Evolutionary conservation across 139 green algal genomes (phyloP), one percentile per base, ranked within the genome.

Genomic region (Diplosphaera chodatii): DNA sequence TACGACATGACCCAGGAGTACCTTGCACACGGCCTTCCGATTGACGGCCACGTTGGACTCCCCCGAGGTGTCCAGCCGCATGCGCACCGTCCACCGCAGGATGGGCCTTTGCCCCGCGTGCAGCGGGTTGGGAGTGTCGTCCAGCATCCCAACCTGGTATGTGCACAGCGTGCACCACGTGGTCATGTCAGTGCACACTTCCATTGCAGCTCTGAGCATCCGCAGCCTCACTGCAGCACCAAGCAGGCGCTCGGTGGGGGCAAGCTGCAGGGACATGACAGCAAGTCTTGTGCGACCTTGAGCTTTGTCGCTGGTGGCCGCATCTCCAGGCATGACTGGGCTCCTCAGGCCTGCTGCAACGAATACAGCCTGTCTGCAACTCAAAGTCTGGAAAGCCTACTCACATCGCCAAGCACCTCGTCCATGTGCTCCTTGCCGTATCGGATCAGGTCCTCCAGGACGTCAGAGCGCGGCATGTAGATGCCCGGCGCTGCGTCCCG

Each of bases 41-140:
- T 82, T 87, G 62, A 77, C 48, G 23, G 82, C n/a, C n/a, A n/a
- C 77, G 65, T 88, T 59, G 48, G 48, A 18, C 48, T n/a, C 13
- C 48, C 48, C 48, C 48, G 48, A 59, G 48, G 48, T 59, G 48
- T 59, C 48, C 48, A 59, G 16, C 48, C 48, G 48, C 48, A 59
- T 59, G 68, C 72, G 23, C 55, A 78, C 73, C 41, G 79, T 63
- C 82, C 82, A 87, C 8, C 56, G 59, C 62, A 87, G 64, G 62
- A 87, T 82, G 40, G 56, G 77, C 5, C 32, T 32, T 25, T 76
- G 79, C 29, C 69, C 75, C 20, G 55, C 64, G 28, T 64, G 32
- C 33, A 70, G 62, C 23, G 30, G 28, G 4, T 25, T 16, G 37
- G n/a, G n/a, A n/a, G n/a, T n/a, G n/a, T n/a, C n/a, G n/a, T n/a